Percentiles rank a stretch among this genome's conserved stretches.
Evolutionary conservation across 2,329 filamentous ascomycete species (phyloP).

Genomic region (Fusarium caatingaense): DNA sequence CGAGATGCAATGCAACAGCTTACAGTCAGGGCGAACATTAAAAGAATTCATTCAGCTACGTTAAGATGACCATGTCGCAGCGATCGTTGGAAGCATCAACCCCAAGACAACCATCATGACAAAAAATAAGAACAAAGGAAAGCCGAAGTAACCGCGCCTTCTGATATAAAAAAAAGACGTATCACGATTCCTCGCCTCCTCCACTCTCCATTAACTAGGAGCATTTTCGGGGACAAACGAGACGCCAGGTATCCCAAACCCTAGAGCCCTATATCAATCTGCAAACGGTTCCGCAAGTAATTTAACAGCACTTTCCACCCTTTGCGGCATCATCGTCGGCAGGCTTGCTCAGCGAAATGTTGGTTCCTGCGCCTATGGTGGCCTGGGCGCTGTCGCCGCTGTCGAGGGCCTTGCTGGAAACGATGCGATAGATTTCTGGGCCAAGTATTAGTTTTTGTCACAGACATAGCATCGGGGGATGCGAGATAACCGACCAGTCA

Average conservation of each 20-base stretch:
- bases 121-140: constrained; percentile 56
- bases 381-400: constrained; percentile 85
- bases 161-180: constrained; percentile 54
- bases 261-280: constrained; percentile 46
- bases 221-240: constrained; percentile 50
- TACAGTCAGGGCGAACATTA: constrained; percentile 46
- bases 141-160: constrained; percentile 55
- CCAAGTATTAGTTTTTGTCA: constrained; percentile 22
- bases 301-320: constrained; percentile 84
- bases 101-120: constrained; percentile 52
- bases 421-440: constrained; percentile 98
- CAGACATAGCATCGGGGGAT: background rate
- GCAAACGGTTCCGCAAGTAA: constrained; percentile 41
- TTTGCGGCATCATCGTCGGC: constrained; percentile 80
- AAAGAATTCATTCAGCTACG: constrained; percentile 55
- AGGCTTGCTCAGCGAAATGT: constrained; percentile 88
- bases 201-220: constrained; percentile 50
- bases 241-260: constrained; percentile 51
- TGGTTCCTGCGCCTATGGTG: constrained; percentile 81
- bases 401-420: constrained; percentile 96
- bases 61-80: constrained; percentile 52
- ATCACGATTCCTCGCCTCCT: constrained; percentile 52
- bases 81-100: constrained; percentile 54
- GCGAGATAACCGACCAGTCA: constrained; percentile 78
- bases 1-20: background rate